Percentiles rank a stretch among this genome's conserved stretches.
phyloP scores from a whole-genome alignment of 176 grass and related monocot species.

The Dactylis glomerata region DNA sequence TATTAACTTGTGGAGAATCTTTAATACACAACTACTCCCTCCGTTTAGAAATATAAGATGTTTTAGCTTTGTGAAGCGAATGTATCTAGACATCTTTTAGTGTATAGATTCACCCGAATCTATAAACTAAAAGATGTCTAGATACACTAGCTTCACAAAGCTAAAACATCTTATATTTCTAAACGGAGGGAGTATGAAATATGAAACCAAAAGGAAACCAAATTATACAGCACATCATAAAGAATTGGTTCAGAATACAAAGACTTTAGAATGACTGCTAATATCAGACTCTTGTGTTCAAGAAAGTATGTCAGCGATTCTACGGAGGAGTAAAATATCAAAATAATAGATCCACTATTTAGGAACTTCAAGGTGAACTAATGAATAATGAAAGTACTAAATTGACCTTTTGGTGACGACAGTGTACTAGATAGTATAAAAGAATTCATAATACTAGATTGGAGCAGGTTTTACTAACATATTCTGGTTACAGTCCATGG shows the following conservation, averaged over 20 bases:
- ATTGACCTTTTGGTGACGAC: background rate
- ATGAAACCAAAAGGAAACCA: background rate
- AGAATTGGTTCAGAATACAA: background rate
- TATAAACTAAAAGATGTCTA: no score
- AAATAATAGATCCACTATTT: background rate
- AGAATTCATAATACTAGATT: conserved; percentile 4
- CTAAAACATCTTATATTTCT: no score
- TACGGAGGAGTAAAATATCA: background rate
- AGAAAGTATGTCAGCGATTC: background rate
- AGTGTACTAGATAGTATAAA: background rate
- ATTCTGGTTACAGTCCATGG: background rate
- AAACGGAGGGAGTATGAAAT: no score
- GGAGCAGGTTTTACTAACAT: background rate
- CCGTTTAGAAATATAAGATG: no score
- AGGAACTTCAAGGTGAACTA: background rate
- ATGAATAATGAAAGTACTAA: background rate
- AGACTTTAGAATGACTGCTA: background rate
- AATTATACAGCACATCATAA: conserved; percentile 12
- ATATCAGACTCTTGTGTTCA: background rate
- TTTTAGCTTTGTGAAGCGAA: no score
- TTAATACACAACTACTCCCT: background rate
- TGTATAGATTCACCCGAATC: no score
- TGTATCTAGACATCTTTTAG: no score
- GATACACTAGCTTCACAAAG: no score
- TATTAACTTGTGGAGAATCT: background rate